phyloP scores from a whole-genome alignment of 805 yeast species.

The Sugiyamaella marilandica region DNA sequence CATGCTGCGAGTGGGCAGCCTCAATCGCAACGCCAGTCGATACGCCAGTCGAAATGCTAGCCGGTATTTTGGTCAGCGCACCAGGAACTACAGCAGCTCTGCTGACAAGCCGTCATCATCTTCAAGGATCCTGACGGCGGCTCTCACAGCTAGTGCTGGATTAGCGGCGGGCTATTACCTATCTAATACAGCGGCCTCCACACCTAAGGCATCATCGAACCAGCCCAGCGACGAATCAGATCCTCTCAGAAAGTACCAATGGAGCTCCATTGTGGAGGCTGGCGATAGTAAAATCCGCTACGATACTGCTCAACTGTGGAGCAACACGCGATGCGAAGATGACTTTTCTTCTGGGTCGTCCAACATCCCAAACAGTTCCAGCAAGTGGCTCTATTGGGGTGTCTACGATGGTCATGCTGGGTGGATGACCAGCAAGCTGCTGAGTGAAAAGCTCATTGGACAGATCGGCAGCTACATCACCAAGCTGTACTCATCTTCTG shows the following conservation, averaged over 20 bases:
- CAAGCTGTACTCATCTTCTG: slow-evolving; percentile 27
- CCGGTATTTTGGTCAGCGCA: too few relatives aligned
- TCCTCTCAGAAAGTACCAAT: slow-evolving; percentile 65
- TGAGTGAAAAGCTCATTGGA: slow-evolving; percentile 69
- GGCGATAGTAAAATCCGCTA: slow-evolving; percentile 84
- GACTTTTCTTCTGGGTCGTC: slow-evolving; percentile 37
- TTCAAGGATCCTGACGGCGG: too few relatives aligned
- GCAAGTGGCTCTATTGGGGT: slow-evolving; percentile 87
- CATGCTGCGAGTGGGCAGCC: too few relatives aligned
- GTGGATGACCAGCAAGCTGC: slow-evolving; percentile 76
- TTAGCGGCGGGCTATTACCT: too few relatives aligned
- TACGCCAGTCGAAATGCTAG: too few relatives aligned
- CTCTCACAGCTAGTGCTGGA: too few relatives aligned
- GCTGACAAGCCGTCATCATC: too few relatives aligned
- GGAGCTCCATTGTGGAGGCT: slow-evolving; percentile 70
- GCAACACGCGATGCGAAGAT: slow-evolving; percentile 92
- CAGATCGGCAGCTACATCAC: slow-evolving; percentile 25
- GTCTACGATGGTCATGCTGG: slow-evolving; percentile 96
- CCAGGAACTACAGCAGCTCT: too few relatives aligned
- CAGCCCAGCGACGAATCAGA: slow-evolving; percentile 50
- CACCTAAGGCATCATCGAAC: too few relatives aligned
- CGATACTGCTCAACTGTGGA: slow-evolving; percentile 82
- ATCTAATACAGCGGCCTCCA: too few relatives aligned
- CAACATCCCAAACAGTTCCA: neutral
- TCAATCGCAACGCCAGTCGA: too few relatives aligned